Base-by-base conservation (phyloP, 805 yeast genomes). In the Zygosaccharomyces lentus region DNA sequence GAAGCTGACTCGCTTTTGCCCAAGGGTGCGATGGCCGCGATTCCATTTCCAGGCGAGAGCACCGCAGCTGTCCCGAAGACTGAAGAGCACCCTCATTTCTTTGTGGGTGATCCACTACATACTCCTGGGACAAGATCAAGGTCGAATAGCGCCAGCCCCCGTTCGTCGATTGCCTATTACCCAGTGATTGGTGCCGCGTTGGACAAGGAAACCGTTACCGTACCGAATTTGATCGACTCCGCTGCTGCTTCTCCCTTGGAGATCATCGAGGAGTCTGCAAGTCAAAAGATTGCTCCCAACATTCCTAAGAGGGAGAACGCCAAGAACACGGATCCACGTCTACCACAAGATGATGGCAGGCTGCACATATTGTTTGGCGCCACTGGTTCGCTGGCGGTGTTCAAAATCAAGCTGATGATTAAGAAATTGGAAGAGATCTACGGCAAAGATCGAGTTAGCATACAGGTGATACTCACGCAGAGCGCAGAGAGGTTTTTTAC, bases 341-440 rank as follows among this genome's bases (percentile, higher is more conserved):
- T 81, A 49, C 84, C 84, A 2, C 78, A 84, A 64, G 95, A 88
- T 61, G 97, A 89, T 65, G 91, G 88, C 9, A 89, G 88, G 62
- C 74, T 87, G 49, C 97, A 89, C 67, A 81, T 89, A 32, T 70
- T 89, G 48, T 71, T 89, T 48, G 96, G 93, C 9, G 89, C 89
- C 29, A 87, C 96, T 25, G 97, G 97, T 2, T 82, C 93, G 3
- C 82, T 87, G 23, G 91, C 95, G 17, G 82, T 91, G 3, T 77
- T 82, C 49, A 87, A 89, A 64, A 80, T 89, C 39, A 87, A 89
- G 24, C 57, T 77, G 52, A 85, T 90, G 45, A 82, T 89, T 48
- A 84, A 83, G 61, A 88, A 87, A 66, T 70, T 89, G 39, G 87
- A 84, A 59, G 87, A 84, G 57, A 79, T 84, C 23, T 90, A 83